A percentile compares a stretch with the other conserved stretches of the same genome.
These are phyloP conservation scores for Petunia axillaris DNA, from an alignment of 257 asterid species.

Conservation along the genomic window DNA sequence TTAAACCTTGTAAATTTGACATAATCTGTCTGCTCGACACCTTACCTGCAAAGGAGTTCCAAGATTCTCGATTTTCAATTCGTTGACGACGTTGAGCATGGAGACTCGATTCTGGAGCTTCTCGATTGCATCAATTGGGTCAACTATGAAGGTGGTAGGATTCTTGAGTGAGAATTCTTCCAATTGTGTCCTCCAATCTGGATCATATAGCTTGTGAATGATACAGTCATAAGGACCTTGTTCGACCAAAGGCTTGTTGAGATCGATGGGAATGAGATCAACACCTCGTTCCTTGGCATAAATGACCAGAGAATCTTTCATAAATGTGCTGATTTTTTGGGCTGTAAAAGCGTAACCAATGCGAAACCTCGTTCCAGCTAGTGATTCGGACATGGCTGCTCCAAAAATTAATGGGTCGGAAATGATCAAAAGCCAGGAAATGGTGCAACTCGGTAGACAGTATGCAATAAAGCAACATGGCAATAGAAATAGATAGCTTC, in stretches of 20 bases:
- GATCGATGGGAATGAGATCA: conserved; percentile 55
- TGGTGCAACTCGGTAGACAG: neutral
- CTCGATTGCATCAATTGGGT: conserved; percentile 50
- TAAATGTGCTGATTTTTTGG: conserved; percentile 60
- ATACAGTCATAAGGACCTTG: conserved; percentile 71
- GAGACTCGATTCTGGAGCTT: conserved; percentile 70
- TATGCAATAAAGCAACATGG: neutral
- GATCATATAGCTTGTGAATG: conserved; percentile 61
- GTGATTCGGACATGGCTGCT: conserved; percentile 21
- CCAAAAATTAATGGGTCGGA: neutral
- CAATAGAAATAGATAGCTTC: neutral
- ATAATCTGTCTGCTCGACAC: too few relatives aligned
- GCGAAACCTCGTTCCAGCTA: conserved; percentile 38
- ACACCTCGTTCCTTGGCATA: conserved; percentile 57
- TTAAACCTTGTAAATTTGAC: too few relatives aligned
- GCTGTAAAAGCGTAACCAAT: conserved; percentile 72
- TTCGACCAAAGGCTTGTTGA: conserved; percentile 51
- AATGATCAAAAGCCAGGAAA: neutral
- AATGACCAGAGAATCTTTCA: conserved; percentile 59
- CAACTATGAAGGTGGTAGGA: conserved; percentile 60
- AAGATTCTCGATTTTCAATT: conserved; percentile 38
- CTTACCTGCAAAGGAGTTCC: conserved; percentile 46
- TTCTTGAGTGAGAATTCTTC: conserved; percentile 34
- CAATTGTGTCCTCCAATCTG: conserved; percentile 61
- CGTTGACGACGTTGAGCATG: conserved; percentile 67